Evolutionary conservation across 192 early-diverging fungal genomes (phyloP).

Genomic region (Irineochytrium annulatum): DNA sequence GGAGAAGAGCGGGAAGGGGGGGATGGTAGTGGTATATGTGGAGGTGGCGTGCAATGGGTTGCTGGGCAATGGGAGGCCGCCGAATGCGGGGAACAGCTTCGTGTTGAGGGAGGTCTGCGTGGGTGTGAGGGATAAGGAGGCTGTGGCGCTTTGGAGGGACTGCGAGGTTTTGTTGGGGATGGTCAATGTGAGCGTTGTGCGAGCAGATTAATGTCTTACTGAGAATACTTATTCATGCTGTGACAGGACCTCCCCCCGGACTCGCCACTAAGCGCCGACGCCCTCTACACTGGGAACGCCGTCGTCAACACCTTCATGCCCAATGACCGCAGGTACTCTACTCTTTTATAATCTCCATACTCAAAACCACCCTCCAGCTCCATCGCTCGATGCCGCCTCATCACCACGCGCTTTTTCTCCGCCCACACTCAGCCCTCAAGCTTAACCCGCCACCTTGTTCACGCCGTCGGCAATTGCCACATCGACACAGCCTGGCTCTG

Average conservation of each 20-base stretch:
- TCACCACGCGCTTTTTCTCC: constrained; percentile 62
- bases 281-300: constrained; percentile 71
- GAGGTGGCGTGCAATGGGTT: constrained; percentile 92
- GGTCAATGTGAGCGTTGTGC: constrained; percentile 33
- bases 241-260: constrained; percentile 56
- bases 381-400: constrained; percentile 29
- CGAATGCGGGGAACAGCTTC: constrained; percentile 55
- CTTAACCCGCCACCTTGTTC: constrained; percentile 59
- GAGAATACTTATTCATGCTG: not conserved
- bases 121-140: constrained; percentile 63
- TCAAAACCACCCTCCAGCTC: constrained; percentile 15
- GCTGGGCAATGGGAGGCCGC: constrained; percentile 88
- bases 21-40: constrained; percentile 67
- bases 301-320: constrained; percentile 69
- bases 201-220: too few relatives aligned
- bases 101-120: constrained; percentile 65
- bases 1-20: too few relatives aligned
- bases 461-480: constrained; percentile 71
- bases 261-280: constrained; percentile 66
- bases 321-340: constrained; percentile 29
- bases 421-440: constrained; percentile 47
- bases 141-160: constrained; percentile 69
- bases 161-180: constrained; percentile 71
- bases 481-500: not conserved
- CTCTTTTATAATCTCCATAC: not conserved